phyloP scores from a whole-genome alignment of 345 rosid genomes.

The Salix arbutifolia region DNA sequence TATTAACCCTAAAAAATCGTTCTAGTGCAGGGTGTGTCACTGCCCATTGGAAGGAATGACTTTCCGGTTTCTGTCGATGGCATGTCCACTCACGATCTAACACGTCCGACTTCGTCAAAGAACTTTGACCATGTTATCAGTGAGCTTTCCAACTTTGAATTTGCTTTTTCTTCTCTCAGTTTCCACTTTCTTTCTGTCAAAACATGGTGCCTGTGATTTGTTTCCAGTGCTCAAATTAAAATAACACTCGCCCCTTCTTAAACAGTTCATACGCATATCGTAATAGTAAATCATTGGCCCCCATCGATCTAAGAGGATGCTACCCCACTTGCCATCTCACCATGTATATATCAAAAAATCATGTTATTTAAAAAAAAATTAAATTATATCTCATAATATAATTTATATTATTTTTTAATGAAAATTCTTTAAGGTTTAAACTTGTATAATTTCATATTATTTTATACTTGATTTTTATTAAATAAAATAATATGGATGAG shows the following conservation, averaged over 20 bases:
- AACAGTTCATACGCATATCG: neutral
- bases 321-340: no score
- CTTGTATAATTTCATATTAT: accelerated
- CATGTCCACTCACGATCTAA: neutral
- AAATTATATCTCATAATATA: no score
- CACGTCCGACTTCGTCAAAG: neutral
- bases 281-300: no score
- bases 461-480: no score
- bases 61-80: neutral
- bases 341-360: no score
- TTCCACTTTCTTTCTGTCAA: neutral
- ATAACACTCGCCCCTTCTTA: neutral
- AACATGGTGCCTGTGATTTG: neutral
- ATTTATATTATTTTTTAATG: no score
- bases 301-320: no score
- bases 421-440: no score
- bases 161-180: neutral
- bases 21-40: slow-evolving; percentile 13
- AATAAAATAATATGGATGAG: no score
- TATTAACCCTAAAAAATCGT: neutral
- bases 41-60: neutral
- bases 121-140: slow-evolving; percentile 10
- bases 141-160: neutral
- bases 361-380: no score
- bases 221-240: no score